Evolutionary conservation across 805 yeast genomes (phyloP).

Genomic region (Candida namnaoensis): DNA sequence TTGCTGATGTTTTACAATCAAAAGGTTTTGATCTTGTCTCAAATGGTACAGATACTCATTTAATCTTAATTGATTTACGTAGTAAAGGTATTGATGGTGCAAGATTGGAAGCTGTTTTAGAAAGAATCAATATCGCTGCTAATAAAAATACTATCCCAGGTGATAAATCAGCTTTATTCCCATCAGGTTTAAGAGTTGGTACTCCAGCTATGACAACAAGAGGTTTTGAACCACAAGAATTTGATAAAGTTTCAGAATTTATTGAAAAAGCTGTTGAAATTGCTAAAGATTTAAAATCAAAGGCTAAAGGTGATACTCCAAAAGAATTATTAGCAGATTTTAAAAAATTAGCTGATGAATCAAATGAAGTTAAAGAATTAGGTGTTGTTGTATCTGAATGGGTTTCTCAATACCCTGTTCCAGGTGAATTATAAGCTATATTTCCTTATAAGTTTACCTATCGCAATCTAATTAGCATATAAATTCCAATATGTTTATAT

Average conservation of each 20-base stretch:
- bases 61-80: conserved; percentile 78
- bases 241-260: conserved; percentile 69
- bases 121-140: conserved; percentile 86
- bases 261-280: conserved; percentile 73
- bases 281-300: conserved; percentile 50
- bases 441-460: no score
- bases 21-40: conserved; percentile 76
- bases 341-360: conserved; percentile 60
- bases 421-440: conserved; percentile 61
- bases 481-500: no score
- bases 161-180: conserved; percentile 91
- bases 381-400: conserved; percentile 62
- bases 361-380: conserved; percentile 49
- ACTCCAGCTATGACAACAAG: conserved; percentile 99
- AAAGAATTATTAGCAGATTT: conserved; percentile 59
- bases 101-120: conserved; percentile 84
- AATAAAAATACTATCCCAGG: conserved; percentile 97
- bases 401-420: conserved; percentile 77
- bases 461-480: no score
- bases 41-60: conserved; percentile 91
- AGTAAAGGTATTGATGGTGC: conserved; percentile 85
- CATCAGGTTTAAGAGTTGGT: conserved; percentile 95
- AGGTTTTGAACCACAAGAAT: conserved; percentile 76
- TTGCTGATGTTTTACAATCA: conserved; percentile 57
- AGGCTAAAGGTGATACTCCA: conserved; percentile 48